Evolutionary conservation across 495 filamentous ascomycete genomes (phyloP), one percentile per base, ranked within the genome.

Genomic region (Massariosphaeria phaeospora): DNA sequence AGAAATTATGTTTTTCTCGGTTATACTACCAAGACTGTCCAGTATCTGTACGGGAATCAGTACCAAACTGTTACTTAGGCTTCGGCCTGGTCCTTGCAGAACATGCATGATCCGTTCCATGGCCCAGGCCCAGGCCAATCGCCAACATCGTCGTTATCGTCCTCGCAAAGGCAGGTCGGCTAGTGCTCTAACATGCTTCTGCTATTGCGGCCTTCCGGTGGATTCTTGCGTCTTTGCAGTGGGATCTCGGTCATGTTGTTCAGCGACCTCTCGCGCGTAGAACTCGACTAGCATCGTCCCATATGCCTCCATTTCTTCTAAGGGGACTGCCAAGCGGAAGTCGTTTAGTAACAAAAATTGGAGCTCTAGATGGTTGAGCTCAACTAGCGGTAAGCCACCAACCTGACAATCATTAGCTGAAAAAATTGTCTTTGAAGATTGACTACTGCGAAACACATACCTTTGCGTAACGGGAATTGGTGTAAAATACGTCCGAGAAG

Each of bases 401-500:
- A 99, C 93, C 93, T 99, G n/a, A n/a, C n/a, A n/a, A 49, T 12
- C 2, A 31, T 23, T 11, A 43, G 34, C 57, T 31, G 48, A 24
- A 15, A 29, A 55, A 12, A 11, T 20, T 3, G 35, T 10, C 9
- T 34, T 43, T 29, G 13, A 5, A 23, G 26, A 43, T 9, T 42
- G 12, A 24, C 15, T n/a, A 21, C 2, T n/a, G 2, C 20, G 10
- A 23, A 31, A 10, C 15, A 36, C 76, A 57, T 79, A 95, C 93
- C 86, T 97, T 99, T 56, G 94, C 93, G 69, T 99, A 99, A 79
- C 93, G 78, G 39, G 94, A 97, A 72, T 99, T 99, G 15, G 93
- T 99, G 65, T 97, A 99, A 64, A 99, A 99, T 36, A 97, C 89
- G 74, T 99, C 93, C 2, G 91, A 96, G 70, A 99, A 99, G 77